These are phyloP conservation scores for Mycena kentingensis DNA, from an alignment of 768 basidiomycete genomes.

Conservation along the genomic window DNA sequence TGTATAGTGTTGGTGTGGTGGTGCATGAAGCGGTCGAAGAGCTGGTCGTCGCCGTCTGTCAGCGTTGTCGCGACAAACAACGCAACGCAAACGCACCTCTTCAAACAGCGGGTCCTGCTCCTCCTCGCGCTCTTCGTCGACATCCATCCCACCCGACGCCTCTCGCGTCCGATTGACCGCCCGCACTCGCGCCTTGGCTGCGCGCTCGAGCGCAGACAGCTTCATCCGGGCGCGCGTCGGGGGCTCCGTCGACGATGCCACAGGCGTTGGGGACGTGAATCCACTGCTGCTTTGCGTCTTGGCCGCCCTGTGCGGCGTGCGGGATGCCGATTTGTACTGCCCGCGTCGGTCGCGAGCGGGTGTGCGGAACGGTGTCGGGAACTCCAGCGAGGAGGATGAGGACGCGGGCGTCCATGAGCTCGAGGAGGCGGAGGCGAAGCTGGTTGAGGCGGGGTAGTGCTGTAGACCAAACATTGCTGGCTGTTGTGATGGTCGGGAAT, in stretches of 20 bases:
- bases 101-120: not conserved
- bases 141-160: not conserved
- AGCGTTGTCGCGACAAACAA: not conserved
- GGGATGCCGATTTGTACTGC: not conserved
- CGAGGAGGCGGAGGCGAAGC: not conserved
- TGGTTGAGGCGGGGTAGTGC: too few relatives aligned
- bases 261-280: not conserved
- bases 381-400: not conserved
- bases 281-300: not conserved
- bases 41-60: not conserved
- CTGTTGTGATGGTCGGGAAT: too few relatives aligned
- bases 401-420: not conserved
- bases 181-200: not conserved
- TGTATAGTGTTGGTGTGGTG: not conserved
- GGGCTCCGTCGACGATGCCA: too few relatives aligned
- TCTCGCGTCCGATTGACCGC: not conserved
- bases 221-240: too few relatives aligned
- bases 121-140: not conserved
- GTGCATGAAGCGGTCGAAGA: not conserved
- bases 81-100: not conserved
- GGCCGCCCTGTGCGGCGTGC: not conserved
- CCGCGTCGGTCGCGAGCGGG: not conserved
- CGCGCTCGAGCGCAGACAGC: not conserved
- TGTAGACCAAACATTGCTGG: too few relatives aligned
- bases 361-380: too few relatives aligned